A percentile compares a stretch with the other conserved stretches of the same genome.
Evolutionary conservation across 768 basidiomycete genomes (phyloP).

Genomic region (Strobilomyces confusus): DNA sequence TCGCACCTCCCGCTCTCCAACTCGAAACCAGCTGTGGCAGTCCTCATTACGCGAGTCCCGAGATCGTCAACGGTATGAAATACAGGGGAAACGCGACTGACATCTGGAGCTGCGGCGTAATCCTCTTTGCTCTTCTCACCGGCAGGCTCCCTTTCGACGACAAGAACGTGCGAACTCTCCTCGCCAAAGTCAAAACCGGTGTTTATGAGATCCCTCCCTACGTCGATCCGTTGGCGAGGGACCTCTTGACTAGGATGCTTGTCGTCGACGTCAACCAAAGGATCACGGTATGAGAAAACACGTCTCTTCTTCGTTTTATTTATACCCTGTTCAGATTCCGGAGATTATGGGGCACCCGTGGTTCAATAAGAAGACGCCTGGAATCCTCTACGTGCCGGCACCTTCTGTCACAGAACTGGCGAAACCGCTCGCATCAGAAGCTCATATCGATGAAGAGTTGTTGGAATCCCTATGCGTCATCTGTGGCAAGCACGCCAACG

Average conservation of each 20-base stretch:
- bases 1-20: conserved; percentile 78
- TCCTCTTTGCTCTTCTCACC: conserved; percentile 85
- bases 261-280: conserved; percentile 76
- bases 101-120: conserved; percentile 96
- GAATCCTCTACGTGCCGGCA: conserved; percentile 45
- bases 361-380: conserved; percentile 52
- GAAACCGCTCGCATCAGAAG: conserved; percentile 60
- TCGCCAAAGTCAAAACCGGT: conserved; percentile 84
- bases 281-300: conserved; percentile 59
- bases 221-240: conserved; percentile 79
- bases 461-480: conserved; percentile 77
- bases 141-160: conserved; percentile 94
- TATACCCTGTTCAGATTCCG: conserved; percentile 55
- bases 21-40: conserved; percentile 95
- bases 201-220: conserved; percentile 79
- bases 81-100: conserved; percentile 90
- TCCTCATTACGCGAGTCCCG: conserved; percentile 95
- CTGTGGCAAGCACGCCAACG: conserved; percentile 73
- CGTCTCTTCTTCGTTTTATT: background rate
- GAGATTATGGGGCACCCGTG: conserved; percentile 87
- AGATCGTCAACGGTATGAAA: conserved; percentile 88
- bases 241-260: conserved; percentile 84
- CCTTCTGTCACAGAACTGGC: conserved; percentile 69
- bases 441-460: conserved; percentile 72
- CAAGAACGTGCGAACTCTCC: conserved; percentile 71